These are phyloP conservation scores for Fallopia convolvulus DNA, from an alignment of 148 eudicot species.

Conservation along the genomic window DNA sequence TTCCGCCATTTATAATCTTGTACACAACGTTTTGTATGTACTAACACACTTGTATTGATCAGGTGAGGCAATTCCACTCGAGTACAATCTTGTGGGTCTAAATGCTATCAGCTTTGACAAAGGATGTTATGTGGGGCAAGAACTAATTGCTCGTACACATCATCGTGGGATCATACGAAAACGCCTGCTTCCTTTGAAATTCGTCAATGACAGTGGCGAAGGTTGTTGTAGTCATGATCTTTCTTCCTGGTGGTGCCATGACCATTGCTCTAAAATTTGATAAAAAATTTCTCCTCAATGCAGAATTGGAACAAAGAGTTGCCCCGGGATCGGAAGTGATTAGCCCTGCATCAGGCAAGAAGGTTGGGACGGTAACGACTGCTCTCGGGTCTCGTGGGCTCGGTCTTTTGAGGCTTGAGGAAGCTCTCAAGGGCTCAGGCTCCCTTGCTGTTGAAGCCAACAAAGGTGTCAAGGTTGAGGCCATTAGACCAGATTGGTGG, in stretches of 20 bases:
- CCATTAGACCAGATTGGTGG: conserved; percentile 83
- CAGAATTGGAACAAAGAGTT: conserved; percentile 72
- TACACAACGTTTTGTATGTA: not conserved
- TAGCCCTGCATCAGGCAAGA: conserved; percentile 45
- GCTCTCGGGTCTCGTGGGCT: conserved; percentile 81
- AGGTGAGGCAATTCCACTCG: conserved; percentile 98
- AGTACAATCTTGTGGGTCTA: conserved; percentile 82
- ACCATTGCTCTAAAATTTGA: no score
- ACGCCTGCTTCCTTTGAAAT: conserved; percentile 80
- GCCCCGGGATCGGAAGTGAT: conserved; percentile 56
- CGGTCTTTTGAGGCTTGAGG: conserved; percentile 68
- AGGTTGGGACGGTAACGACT: conserved; percentile 61
- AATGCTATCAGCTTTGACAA: conserved; percentile 93
- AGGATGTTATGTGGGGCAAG: conserved; percentile 98
- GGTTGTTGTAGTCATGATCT: conserved; percentile 29
- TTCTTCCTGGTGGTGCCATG: not conserved
- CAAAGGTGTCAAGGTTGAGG: conserved; percentile 57
- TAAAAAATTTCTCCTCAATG: not conserved
- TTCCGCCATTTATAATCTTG: not conserved
- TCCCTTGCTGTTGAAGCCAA: conserved; percentile 47
- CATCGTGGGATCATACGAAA: conserved; percentile 90
- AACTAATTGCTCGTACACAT: conserved; percentile 91
- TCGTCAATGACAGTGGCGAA: conserved; percentile 50
- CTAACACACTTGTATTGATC: conserved; percentile 9
- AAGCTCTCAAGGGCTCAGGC: conserved; percentile 48